These are phyloP conservation scores for Sporothrix brasiliensis DNA, from an alignment of 2,329 filamentous ascomycete species.

Conservation along the genomic window DNA sequence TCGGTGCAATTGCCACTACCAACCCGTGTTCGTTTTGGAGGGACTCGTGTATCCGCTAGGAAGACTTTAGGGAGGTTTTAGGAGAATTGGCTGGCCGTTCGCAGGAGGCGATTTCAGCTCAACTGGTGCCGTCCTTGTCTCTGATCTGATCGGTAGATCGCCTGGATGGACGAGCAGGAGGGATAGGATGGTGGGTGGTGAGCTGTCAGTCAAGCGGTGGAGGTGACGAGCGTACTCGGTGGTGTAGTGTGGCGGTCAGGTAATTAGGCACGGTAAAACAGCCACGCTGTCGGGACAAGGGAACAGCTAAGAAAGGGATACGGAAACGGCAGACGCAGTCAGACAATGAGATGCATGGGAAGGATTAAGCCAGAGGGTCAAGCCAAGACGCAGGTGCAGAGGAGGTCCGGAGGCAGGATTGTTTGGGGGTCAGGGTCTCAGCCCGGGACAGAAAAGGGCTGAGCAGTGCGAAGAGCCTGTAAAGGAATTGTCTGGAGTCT, in stretches of 20 bases:
- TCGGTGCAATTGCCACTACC: slow-evolving; percentile 15
- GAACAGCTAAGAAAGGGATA: not conserved
- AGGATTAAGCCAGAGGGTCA: not conserved
- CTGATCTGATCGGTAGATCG: slow-evolving; percentile 25
- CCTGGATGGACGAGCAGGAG: not conserved
- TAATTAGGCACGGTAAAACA: slow-evolving; percentile 4
- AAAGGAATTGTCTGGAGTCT: not conserved
- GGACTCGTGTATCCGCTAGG: not conserved
- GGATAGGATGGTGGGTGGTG: not conserved
- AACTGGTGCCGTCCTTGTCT: not conserved
- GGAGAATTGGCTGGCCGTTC: not conserved
- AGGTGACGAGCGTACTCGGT: not conserved
- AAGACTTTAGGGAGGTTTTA: not conserved
- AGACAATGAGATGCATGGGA: slow-evolving; percentile 1
- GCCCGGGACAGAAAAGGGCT: slow-evolving; percentile 3
- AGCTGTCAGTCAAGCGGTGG: slow-evolving; percentile 1
- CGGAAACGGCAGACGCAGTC: not conserved
- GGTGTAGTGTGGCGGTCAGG: not conserved
- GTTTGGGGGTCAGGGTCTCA: not conserved
- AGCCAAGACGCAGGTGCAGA: not conserved
- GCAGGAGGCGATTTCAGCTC: slow-evolving; percentile 14
- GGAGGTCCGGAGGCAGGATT: slow-evolving; percentile 15
- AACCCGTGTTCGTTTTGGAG: not conserved
- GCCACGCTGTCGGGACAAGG: slow-evolving; percentile 12
- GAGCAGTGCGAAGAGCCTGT: not conserved